A percentile compares a stretch with the other conserved stretches of the same genome.
These are phyloP conservation scores for Solanum tarapatanum DNA, from an alignment of 257 asterid genomes.

Conservation along the genomic window DNA sequence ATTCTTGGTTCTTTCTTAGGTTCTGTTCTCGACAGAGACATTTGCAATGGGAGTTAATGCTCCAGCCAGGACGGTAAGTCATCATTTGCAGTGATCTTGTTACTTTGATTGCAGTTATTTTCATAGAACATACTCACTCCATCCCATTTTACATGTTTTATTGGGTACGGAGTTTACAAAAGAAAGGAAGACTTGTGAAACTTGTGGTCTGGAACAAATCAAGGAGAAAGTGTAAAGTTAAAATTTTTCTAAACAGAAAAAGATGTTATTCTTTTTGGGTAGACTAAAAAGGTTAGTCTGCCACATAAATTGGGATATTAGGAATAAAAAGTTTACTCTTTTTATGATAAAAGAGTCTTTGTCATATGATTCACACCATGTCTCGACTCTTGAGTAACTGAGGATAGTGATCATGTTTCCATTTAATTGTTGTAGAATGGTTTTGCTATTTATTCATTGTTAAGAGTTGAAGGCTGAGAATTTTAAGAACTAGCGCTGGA, in stretches of 20 bases:
- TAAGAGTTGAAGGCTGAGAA: neutral
- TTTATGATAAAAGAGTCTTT: neutral
- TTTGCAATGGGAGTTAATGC: constrained; percentile 99
- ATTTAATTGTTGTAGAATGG: neutral
- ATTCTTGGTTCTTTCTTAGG: constrained; percentile 31
- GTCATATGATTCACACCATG: neutral
- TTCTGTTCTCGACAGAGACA: constrained; percentile 95
- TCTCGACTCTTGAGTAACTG: neutral
- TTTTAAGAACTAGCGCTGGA: neutral
- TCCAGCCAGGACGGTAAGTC: constrained; percentile 94
- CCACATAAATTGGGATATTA: neutral
- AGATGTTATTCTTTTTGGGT: neutral
- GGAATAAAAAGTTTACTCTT: neutral
- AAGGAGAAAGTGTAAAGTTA: neutral
- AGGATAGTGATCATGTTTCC: neutral
- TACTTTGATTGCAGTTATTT: neutral
- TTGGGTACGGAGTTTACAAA: neutral
- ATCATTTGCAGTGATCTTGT: neutral
- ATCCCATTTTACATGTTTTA: neutral
- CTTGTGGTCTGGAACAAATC: neutral
- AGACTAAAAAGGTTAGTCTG: neutral
- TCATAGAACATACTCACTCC: neutral
- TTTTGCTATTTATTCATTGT: neutral
- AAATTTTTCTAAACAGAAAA: neutral
- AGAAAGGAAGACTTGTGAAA: neutral